These are phyloP conservation scores for Dioscorea zingiberensis DNA, from an alignment of 106 monocot species.

Conservation along the genomic window DNA sequence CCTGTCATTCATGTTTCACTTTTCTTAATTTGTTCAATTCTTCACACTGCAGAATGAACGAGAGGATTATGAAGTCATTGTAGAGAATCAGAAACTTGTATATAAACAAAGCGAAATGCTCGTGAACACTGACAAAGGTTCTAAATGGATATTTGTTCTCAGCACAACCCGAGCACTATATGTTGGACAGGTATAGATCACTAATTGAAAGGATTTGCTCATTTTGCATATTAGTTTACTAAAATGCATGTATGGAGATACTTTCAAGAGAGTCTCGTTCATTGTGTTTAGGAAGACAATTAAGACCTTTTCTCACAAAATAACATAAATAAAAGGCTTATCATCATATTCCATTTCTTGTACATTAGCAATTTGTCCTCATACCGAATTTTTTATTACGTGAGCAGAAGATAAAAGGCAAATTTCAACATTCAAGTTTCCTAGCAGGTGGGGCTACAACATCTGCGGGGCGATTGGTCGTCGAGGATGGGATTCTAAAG, in stretches of 20 bases:
- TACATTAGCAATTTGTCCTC: neutral
- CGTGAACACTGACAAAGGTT: constrained; percentile 58
- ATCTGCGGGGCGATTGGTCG: constrained; percentile 76
- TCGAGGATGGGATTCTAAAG: constrained; percentile 52
- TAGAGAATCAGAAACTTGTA: constrained; percentile 48
- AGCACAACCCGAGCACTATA: constrained; percentile 61
- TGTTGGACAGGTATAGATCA: constrained; percentile 55
- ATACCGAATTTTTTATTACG: neutral
- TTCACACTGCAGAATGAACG: constrained; percentile 61
- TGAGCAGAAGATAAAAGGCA: constrained; percentile 74
- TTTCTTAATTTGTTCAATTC: neutral
- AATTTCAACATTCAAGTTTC: constrained; percentile 87
- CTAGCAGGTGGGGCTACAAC: constrained; percentile 71
- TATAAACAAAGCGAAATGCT: constrained; percentile 35
- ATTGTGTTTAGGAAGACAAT: too few relatives aligned
- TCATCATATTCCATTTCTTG: too few relatives aligned
- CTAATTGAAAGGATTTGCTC: too few relatives aligned
- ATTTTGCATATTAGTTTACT: too few relatives aligned
- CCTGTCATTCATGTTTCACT: too few relatives aligned
- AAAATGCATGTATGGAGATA: too few relatives aligned
- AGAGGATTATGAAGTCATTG: constrained; percentile 61
- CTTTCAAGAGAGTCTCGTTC: too few relatives aligned
- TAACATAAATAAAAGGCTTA: too few relatives aligned
- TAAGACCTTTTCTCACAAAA: too few relatives aligned
- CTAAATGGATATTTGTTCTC: constrained; percentile 91